Evolutionary conservation across 2,329 filamentous ascomycete species (phyloP).

Genomic region (Microdochium trichocladiopsis): DNA sequence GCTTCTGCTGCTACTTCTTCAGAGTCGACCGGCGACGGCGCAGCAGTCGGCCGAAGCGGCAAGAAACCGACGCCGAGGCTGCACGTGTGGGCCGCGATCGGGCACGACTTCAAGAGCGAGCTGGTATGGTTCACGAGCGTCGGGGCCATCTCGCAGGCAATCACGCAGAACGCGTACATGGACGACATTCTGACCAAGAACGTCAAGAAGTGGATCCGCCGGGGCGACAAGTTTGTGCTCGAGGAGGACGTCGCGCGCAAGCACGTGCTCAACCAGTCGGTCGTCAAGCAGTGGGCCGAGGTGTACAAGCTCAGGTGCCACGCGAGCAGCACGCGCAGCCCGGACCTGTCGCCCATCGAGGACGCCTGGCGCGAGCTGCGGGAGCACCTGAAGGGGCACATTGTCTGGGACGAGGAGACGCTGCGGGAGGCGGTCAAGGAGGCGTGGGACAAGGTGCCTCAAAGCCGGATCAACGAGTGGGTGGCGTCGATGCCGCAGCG

Average conservation of each 20-base stretch:
- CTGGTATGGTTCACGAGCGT: neutral
- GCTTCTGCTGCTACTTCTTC: no score
- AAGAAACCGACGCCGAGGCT: neutral
- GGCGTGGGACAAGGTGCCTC: neutral
- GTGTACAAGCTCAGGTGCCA: neutral
- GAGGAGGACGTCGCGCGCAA: neutral
- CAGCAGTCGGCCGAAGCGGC: neutral
- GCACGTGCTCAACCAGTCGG: slow-evolving; percentile 1
- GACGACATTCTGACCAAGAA: neutral
- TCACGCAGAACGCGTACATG: neutral
- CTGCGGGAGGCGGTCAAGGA: neutral
- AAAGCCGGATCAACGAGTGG: neutral
- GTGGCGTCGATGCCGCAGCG: neutral
- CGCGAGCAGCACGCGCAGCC: neutral
- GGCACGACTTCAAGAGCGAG: neutral
- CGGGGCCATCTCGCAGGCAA: neutral
- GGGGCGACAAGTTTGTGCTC: neutral
- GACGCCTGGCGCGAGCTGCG: neutral
- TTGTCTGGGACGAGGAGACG: neutral
- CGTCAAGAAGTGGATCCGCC: neutral
- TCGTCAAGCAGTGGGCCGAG: neutral
- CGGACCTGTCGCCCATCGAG: neutral
- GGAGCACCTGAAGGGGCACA: neutral
- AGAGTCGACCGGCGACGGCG: neutral
- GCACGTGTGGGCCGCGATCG: neutral